These are phyloP conservation scores for Mrakia hoshinonis DNA, from an alignment of 768 basidiomycete species.

Conservation along the genomic window DNA sequence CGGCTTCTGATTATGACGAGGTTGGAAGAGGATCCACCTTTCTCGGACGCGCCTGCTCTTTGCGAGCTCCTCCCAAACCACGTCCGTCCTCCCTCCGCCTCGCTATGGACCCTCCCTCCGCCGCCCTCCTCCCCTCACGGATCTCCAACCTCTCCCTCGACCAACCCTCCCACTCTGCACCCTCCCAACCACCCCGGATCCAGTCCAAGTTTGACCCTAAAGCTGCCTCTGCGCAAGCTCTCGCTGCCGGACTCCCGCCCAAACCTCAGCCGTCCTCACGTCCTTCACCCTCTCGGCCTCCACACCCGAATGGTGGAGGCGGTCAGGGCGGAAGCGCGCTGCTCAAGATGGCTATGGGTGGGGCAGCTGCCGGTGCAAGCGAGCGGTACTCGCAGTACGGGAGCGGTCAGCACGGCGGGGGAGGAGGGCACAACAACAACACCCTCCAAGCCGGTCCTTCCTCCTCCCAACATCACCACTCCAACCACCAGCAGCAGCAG, in stretches of 20 bases:
- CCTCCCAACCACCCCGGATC: not conserved
- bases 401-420: no score
- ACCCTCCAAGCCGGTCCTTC: no score
- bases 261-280: not conserved
- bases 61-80: not conserved
- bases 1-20: no score
- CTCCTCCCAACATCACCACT: no score
- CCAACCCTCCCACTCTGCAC: not conserved
- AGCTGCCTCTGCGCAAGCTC: no score
- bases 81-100: not conserved
- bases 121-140: not conserved
- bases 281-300: not conserved
- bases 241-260: not conserved
- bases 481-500: not conserved
- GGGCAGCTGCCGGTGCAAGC: not conserved
- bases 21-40: no score
- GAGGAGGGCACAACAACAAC: no score
- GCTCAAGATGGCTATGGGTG: not conserved
- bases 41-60: conserved; percentile 7
- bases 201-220: not conserved
- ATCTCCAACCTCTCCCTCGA: conserved; percentile 11
- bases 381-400: no score
- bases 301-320: not conserved
- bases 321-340: not conserved
- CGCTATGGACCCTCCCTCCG: not conserved